These are phyloP conservation scores for Stachybotrys chartarum DNA, from an alignment of 2,329 filamentous ascomycete species.

Conservation along the genomic window DNA sequence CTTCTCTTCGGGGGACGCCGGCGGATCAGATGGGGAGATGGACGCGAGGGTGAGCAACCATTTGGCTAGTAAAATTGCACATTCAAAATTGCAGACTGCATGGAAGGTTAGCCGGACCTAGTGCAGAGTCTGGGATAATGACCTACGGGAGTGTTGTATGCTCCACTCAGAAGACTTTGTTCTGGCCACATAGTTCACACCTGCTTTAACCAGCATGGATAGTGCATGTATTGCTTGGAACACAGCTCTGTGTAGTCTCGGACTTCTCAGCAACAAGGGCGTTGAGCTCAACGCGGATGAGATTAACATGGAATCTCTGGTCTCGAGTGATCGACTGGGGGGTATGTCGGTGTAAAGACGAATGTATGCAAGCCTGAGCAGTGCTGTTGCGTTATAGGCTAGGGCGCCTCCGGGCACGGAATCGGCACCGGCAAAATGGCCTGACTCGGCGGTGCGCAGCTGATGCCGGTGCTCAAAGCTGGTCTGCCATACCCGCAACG, in stretches of 20 bases:
- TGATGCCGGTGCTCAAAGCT: conserved; percentile 51
- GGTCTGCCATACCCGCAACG: conserved; percentile 50
- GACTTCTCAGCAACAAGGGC: conserved; percentile 50
- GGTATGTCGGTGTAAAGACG: conserved; percentile 59
- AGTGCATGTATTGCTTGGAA: conserved; percentile 63
- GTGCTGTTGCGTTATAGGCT: conserved; percentile 58
- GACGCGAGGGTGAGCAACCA: conserved; percentile 51
- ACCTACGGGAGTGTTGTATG: conserved; percentile 54
- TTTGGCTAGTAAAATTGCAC: conserved; percentile 52
- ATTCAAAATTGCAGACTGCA: conserved; percentile 53
- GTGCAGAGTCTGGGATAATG: not conserved
- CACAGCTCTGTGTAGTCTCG: conserved; percentile 55
- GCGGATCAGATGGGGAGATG: conserved; percentile 41
- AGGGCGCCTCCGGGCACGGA: conserved; percentile 51
- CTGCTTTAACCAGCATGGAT: conserved; percentile 57
- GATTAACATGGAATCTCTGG: conserved; percentile 54
- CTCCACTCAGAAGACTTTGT: conserved; percentile 57
- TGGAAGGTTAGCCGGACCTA: conserved; percentile 9
- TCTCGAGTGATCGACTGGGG: conserved; percentile 56
- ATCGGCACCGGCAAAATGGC: conserved; percentile 39
- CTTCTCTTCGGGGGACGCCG: conserved; percentile 44
- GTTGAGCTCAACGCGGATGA: conserved; percentile 53
- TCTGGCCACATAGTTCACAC: conserved; percentile 55
- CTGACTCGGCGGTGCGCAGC: conserved; percentile 39
- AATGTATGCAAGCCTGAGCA: conserved; percentile 55